A percentile compares a stretch with the other conserved stretches of the same genome.
These are phyloP conservation scores for Umbellularia californica DNA, from an alignment of 164 flowering plant genomes.

Conservation along the genomic window DNA sequence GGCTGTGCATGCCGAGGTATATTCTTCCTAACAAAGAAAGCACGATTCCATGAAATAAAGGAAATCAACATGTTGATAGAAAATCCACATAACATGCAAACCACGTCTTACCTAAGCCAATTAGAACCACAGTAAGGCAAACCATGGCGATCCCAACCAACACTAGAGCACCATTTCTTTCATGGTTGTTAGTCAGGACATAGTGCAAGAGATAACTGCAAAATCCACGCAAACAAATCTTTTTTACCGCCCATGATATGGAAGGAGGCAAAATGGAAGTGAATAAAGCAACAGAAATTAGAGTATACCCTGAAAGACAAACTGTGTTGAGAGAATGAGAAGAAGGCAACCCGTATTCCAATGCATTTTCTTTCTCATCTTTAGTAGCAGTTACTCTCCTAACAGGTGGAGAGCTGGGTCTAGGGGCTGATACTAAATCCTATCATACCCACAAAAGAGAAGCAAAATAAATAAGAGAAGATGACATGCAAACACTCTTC, in stretches of 20 bases:
- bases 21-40: constrained; percentile 69
- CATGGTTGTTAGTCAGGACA: constrained; percentile 30
- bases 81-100: background rate
- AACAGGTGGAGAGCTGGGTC: constrained; percentile 88
- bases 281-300: constrained; percentile 1
- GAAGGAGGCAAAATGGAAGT: background rate
- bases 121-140: constrained; percentile 60
- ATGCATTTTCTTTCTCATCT: constrained; percentile 91
- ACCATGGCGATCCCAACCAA: constrained; percentile 36
- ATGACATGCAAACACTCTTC: background rate
- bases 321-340: constrained; percentile 98
- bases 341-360: constrained; percentile 98
- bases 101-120: constrained; percentile 50
- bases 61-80: background rate
- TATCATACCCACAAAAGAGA: constrained; percentile 18
- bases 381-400: constrained; percentile 76
- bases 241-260: background rate
- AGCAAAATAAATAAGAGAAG: background rate
- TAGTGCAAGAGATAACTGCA: constrained; percentile 63
- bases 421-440: constrained; percentile 94
- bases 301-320: constrained; percentile 82
- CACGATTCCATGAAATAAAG: constrained; percentile 13
- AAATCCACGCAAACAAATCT: constrained; percentile 2
- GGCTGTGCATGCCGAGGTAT: constrained; percentile 98
- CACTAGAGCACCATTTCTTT: constrained; percentile 21